Evolutionary conservation across 2,329 filamentous ascomycete genomes (phyloP), one percentile per base, ranked within the genome.

Genomic region (Fonsecaea pugnacius): DNA sequence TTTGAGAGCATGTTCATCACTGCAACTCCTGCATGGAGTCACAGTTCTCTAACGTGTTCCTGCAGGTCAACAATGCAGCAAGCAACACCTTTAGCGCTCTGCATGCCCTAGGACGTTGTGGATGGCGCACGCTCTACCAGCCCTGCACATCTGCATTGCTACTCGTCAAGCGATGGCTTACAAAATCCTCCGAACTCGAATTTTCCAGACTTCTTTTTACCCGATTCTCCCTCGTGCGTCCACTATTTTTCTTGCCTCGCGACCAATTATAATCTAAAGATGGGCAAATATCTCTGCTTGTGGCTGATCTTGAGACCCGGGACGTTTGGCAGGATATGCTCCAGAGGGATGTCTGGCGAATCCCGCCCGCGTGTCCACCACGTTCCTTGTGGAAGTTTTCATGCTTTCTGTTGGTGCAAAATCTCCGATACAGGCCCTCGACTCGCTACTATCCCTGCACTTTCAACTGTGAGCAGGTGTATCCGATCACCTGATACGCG

Each of bases 241-340:
- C 36, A 33, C 50, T 27, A 51, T 53, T 62, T 62, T 62, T 33
- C 30, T 18, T 7, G 14, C 35, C 57, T n/a, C 5, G 32, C 50
- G 9, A 43, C 64, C 60, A 66, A 66, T 66, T n/a, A 58, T n/a
- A 16, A 24, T 60, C 10, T 16, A 30, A 14, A 55, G 14, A 40
- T 7, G 10, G 30, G 18, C 54, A 60, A 62, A 61, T 51, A 33
- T 50, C 24, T 40, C 52, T 38, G 24, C 40, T 50, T 16, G 58
- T 59, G 61, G 61, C 61, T 64, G 60, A 63, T 58, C 40, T 27
- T 63, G 64, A 63, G 27, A 63, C 64, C 33, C 35, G n/a, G 48
- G 30, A 40, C 48, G 57, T 60, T 57, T 56, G 62, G 56, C 55
- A 60, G 48, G 62, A 60, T 33, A 53, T 30, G 58, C 58, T 64